Base-by-base conservation (phyloP, 148 eudicot species). In the Gaultheria prostrata region DNA sequence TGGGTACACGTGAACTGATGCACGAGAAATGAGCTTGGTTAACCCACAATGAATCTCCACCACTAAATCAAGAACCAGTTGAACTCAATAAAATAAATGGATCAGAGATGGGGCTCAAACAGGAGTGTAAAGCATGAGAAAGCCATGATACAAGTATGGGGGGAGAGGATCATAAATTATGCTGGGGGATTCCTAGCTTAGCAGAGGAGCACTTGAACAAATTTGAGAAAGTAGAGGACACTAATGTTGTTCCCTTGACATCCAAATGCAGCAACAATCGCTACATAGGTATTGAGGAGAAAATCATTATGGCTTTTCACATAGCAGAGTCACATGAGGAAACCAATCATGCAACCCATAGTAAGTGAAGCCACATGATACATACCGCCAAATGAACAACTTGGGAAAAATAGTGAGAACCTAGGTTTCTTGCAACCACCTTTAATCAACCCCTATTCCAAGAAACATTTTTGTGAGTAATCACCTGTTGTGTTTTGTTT, bases 261-360 rank as follows among this genome's bases (percentile, higher is more conserved):
- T 76, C 56, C 39, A 80, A 33, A 35, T 63, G 54, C 72, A 80
- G 7, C 70, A 35, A 35, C 9, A 15, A 45, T n/a, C 63, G 73
- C 10, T 77, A 45, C 45, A 53, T 26, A 8, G 63, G 80, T 30
- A 28, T 77, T 77, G 80, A 30, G 43, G 18, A 77, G 45, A 77
- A 77, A 45, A 77, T 20, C 17, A 76, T 30, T 77, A 9, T 77
- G 15, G 65, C 80, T 77, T 77, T 71, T 82, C 84, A 35, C 80
- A 77, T 77, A 13, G 17, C 0, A 63, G 53, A 77, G 65, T 77
- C 24, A 8, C 63, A 53, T 32, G 8, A 51, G 24, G 1, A 77
- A 30, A 8, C 5, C 24, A 30, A 8, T 77, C 63, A 53, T 17
- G 78, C 35, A 35, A 82, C 24, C 77, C 65, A 72, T 33, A 72